A percentile compares a stretch with the other conserved stretches of the same genome.
Conservation (phyloP, 352 stramenopile genomes). For the Globisporangium emineosum region DNA sequence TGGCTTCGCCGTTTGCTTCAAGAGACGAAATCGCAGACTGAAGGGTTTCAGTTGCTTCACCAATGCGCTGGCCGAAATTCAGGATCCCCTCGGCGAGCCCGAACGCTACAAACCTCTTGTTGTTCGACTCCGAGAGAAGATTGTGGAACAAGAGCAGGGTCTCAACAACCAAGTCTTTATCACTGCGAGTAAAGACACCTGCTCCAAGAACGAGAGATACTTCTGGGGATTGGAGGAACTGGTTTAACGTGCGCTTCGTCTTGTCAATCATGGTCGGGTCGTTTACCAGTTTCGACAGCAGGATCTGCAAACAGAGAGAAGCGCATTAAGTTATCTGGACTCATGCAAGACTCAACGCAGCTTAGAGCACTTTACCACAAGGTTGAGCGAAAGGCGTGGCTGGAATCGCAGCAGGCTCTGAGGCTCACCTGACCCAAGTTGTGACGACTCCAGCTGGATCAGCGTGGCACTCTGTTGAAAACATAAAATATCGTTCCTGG, state of each 20-base stretch:
- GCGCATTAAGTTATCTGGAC: not conserved
- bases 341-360: not conserved
- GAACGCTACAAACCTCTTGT: conserved; percentile 62
- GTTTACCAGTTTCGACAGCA: conserved; percentile 49
- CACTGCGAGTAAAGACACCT: conserved; percentile 53
- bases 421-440: conserved; percentile 46
- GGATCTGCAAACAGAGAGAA: conserved; percentile 30
- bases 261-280: conserved; percentile 59
- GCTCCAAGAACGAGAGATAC: conserved; percentile 56
- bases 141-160: conserved; percentile 56
- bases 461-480: conserved; percentile 48
- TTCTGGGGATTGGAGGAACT: conserved; percentile 74
- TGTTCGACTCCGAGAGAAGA: conserved; percentile 42
- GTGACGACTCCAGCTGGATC: conserved; percentile 62
- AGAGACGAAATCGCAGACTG: conserved; percentile 51
- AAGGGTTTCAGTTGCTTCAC: conserved; percentile 53
- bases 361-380: conserved; percentile 44
- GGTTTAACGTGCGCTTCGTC: conserved; percentile 57
- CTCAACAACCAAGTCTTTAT: conserved; percentile 71
- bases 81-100: conserved; percentile 63
- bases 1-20: conserved; percentile 42
- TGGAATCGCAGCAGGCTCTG: conserved; percentile 53
- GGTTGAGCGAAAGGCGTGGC: conserved; percentile 61
- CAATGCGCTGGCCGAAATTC: conserved; percentile 43
- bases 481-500: not conserved